These are phyloP conservation scores for Trametes cinnabarina DNA, from an alignment of 768 basidiomycete species.

Conservation along the genomic window DNA sequence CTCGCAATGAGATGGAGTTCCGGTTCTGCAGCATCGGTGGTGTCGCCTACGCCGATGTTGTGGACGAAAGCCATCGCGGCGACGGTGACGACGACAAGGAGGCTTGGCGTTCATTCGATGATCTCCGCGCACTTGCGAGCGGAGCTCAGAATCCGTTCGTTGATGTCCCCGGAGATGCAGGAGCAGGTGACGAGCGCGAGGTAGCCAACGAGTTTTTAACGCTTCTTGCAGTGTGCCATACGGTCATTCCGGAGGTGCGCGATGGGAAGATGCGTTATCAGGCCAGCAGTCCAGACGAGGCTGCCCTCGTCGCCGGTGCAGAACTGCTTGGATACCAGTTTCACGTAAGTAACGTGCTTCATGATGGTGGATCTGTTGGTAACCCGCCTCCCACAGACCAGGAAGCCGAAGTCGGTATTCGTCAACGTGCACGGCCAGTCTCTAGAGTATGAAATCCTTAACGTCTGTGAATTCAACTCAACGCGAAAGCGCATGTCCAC, in stretches of 20 bases:
- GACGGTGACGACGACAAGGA: constrained; percentile 50
- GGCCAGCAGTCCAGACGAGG: constrained; percentile 97
- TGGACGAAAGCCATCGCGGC: constrained; percentile 82
- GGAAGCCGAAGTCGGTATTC: constrained; percentile 95
- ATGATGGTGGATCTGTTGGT: not conserved
- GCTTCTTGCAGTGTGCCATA: constrained; percentile 89
- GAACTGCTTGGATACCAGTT: constrained; percentile 91
- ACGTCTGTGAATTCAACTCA: constrained; percentile 99
- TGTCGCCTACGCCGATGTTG: constrained; percentile 82
- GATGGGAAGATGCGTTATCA: constrained; percentile 92
- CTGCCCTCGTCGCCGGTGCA: constrained; percentile 91
- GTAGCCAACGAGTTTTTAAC: constrained; percentile 35
- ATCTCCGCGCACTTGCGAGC: constrained; percentile 59
- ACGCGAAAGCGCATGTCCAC: constrained; percentile 98
- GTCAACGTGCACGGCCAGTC: constrained; percentile 71
- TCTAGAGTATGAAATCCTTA: constrained; percentile 86
- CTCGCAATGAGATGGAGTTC: constrained; percentile 99
- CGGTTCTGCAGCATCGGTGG: constrained; percentile 87
- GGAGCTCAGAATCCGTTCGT: constrained; percentile 53
- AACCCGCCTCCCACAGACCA: constrained; percentile 51
- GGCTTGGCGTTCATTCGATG: constrained; percentile 78
- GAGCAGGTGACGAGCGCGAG: constrained; percentile 37
- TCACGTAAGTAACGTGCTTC: constrained; percentile 59
- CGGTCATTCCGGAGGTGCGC: constrained; percentile 91
- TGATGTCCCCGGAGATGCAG: constrained; percentile 34